Base-by-base conservation (phyloP, 768 basidiomycete species). In the Boletus rex-veris region DNA sequence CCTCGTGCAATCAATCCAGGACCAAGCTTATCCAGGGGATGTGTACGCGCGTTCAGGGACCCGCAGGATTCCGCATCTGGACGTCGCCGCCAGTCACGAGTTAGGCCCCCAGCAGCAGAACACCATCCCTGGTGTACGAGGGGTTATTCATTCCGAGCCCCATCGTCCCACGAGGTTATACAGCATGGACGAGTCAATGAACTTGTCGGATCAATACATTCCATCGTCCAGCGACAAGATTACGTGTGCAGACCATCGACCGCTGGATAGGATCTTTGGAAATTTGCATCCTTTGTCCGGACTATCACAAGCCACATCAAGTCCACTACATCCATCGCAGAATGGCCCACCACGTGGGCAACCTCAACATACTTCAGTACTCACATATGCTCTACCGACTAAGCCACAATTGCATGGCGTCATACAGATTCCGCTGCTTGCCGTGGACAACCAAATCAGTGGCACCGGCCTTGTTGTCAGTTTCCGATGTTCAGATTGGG, bases 211-310 rank as follows among this genome's bases (percentile, higher is more conserved):
- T 21, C 66, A 59, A 48, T 67, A 68, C 33, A 45, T 65, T 38
- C 65, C 65, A 10, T 67, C 65, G 26, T 67, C 65, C 14, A 63
- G 54, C 47, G 65, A 67, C 64, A 67, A 51, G 51, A 58, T 67
- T 38, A 67, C 65, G 33, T 65, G 63, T 38, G 46, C 61, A 35
- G 59, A 67, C 35, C 65, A 67, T 53, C 57, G 61, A 9, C 65
- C 64, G n/a, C 58, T 67, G 12, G 66, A 67, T 21, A 60, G 63
- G 11, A 67, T 67, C 19, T 67, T 68, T 40, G 66, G 54, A n/a
- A 31, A 36, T 14, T 10, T 41, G 15, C 44, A 21, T 18, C 14
- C 55, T 38, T 24, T 47, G 7, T 45, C 46, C 3, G 19, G 21
- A 3, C 36, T 19, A 50, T 35, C 54, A 6, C 52, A 36, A 19